Base-by-base conservation (phyloP, 345 rosid species). In the Melastoma malabathricum region DNA sequence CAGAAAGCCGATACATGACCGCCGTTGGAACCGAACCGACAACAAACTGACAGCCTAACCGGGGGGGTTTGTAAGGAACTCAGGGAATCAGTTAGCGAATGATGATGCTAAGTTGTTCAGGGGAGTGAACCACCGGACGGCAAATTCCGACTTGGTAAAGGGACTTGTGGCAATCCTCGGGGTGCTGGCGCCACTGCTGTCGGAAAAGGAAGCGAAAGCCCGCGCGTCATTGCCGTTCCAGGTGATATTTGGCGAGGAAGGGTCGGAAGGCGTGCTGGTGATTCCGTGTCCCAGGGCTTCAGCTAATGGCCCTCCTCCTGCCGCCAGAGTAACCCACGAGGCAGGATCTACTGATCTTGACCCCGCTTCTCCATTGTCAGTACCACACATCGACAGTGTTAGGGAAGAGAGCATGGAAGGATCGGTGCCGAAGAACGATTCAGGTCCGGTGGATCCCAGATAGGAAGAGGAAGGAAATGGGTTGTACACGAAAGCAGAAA, bases 291-390 rank as follows among this genome's bases (percentile, higher is more conserved):
- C 67, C 2, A 85, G 65, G 48, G 78, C 83, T 64, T 85, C 90
- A 0, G 84, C 95, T 41, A 86, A 63, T 29, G 95, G 95, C 23
- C 95, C 94, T 1, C 94, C 95, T 1, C 79, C 84, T 0, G 57
- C 43, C 46, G 82, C 49, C 25, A 76, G 51, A 34, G 68, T 43
- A 48, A 61, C 38, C 68, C 70, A 73, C 5, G 77, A 61, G 15
- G 52, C 52, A 16, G 69, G 61, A 41, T 67, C 62, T 13, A 10
- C 48, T 2, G 74, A 53, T 1, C 73, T 70, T 47, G 69, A 53
- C 1, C 82, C 67, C 69, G 64, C 62, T 54, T 59, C 74, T 44
- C 49, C 64, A 51, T 55, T 27, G 41, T 2, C 56, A 41, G 54
- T 68, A 44, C 78, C 70, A 46, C 84, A 84, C 77, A 77, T 64